Evolutionary conservation across 202 grass and related monocot genomes (phyloP).

Genomic region (Carex arenaria): DNA sequence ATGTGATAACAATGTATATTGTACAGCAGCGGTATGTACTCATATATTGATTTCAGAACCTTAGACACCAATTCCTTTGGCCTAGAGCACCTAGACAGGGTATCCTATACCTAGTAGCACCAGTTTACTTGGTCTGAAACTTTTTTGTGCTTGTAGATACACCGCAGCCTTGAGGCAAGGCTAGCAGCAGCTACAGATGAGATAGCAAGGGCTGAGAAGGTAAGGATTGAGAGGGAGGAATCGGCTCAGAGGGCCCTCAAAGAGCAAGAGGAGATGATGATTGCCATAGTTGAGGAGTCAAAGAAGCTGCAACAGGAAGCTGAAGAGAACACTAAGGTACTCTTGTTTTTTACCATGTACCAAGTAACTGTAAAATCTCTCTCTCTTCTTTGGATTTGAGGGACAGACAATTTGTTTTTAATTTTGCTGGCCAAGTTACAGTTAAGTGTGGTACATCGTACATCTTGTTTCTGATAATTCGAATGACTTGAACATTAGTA

Average conservation of each 20-base stretch:
- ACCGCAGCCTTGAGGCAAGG: slow-evolving; percentile 44
- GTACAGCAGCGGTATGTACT: no score
- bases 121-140: background rate
- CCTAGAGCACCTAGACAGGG: background rate
- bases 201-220: slow-evolving; percentile 52
- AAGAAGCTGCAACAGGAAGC: slow-evolving; percentile 65
- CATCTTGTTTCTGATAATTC: background rate
- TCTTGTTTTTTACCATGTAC: background rate
- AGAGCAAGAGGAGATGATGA: slow-evolving; percentile 72
- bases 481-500: background rate
- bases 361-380: background rate
- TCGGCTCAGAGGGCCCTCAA: slow-evolving; percentile 36
- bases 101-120: background rate
- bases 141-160: slow-evolving; percentile 34
- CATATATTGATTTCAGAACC: background rate
- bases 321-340: slow-evolving; percentile 76
- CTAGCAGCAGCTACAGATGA: slow-evolving; percentile 38
- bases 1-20: no score
- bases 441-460: background rate
- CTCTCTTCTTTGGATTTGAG: background rate
- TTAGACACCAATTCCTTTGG: background rate
- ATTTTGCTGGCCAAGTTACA: background rate
- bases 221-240: slow-evolving; percentile 63
- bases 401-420: background rate
- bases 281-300: slow-evolving; percentile 70